phyloP scores from a whole-genome alignment of 2,329 filamentous ascomycete genomes.

The Ophiostoma perfectum region DNA sequence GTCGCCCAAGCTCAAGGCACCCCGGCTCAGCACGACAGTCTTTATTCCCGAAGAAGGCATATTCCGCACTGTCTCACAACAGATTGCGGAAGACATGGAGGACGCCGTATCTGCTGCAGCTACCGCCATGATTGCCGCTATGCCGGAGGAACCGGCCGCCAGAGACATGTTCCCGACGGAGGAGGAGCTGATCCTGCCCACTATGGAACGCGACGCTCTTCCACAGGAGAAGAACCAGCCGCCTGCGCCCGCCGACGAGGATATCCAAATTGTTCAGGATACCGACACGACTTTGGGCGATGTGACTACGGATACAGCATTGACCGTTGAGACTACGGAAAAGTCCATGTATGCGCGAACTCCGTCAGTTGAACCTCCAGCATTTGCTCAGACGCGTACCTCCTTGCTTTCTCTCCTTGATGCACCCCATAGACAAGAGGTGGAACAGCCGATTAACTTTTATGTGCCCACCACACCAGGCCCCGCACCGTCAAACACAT shows the following conservation, averaged over 20 bases:
- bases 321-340: constrained; percentile 26
- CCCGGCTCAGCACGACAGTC: constrained; percentile 44
- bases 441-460: constrained; percentile 33
- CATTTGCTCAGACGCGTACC: constrained; percentile 52
- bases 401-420: constrained; percentile 59
- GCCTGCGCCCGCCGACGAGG: constrained; percentile 25
- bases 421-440: constrained; percentile 43
- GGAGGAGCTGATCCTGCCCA: neutral
- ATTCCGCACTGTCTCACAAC: constrained; percentile 55
- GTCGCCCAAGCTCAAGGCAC: constrained; percentile 6
- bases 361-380: constrained; percentile 57
- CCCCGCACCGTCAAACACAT: neutral
- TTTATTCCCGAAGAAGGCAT: constrained; percentile 59
- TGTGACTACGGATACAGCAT: constrained; percentile 21
- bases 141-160: constrained; percentile 25
- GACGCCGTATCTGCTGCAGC: constrained; percentile 29
- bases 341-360: constrained; percentile 54
- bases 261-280: neutral
- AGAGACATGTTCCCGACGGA: constrained; percentile 22
- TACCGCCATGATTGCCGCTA: constrained; percentile 27
- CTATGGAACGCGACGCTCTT: neutral
- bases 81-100: constrained; percentile 45
- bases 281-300: constrained; percentile 35
- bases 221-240: neutral
- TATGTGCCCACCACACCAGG: constrained; percentile 39